Percentiles rank a stretch among this genome's conserved stretches.
Conservation (phyloP, 139 green algal genomes). For the Helicosporidium sp. region DNA sequence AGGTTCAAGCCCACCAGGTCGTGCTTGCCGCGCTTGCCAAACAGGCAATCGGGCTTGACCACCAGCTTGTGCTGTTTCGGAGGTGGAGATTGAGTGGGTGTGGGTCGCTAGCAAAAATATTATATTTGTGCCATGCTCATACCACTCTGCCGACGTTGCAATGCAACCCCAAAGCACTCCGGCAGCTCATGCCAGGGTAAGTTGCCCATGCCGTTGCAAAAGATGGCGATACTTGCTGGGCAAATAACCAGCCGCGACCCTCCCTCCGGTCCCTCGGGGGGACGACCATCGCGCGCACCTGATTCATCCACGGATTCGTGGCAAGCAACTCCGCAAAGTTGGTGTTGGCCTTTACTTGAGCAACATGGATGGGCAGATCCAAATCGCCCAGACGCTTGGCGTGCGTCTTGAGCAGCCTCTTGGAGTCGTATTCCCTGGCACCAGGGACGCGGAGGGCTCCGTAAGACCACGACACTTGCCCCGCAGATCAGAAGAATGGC, state of each 20-base stretch:
- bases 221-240: too few relatives aligned
- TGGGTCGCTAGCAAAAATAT: neutral
- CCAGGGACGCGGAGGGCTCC: neutral
- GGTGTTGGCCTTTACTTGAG: slow-evolving; percentile 34
- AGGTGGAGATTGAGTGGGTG: neutral
- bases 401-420: slow-evolving; percentile 57
- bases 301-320: slow-evolving; percentile 42
- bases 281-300: neutral
- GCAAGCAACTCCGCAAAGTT: slow-evolving; percentile 41
- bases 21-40: slow-evolving; percentile 83
- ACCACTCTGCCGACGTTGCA: too few relatives aligned
- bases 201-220: too few relatives aligned
- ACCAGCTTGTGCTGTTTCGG: slow-evolving; percentile 39
- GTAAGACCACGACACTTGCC: slow-evolving; percentile 31
- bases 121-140: too few relatives aligned
- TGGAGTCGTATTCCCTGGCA: slow-evolving; percentile 52
- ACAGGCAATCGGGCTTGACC: slow-evolving; percentile 90
- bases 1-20: slow-evolving; percentile 74
- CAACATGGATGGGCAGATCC: slow-evolving; percentile 43
- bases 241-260: too few relatives aligned
- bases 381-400: slow-evolving; percentile 43
- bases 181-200: too few relatives aligned
- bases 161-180: too few relatives aligned
- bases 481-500: too few relatives aligned
- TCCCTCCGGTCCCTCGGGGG: too few relatives aligned